Percentiles rank a stretch among this genome's conserved stretches.
phyloP scores from a whole-genome alignment of 371 early-diverging fungal genomes.

The Mortierella sp. region DNA sequence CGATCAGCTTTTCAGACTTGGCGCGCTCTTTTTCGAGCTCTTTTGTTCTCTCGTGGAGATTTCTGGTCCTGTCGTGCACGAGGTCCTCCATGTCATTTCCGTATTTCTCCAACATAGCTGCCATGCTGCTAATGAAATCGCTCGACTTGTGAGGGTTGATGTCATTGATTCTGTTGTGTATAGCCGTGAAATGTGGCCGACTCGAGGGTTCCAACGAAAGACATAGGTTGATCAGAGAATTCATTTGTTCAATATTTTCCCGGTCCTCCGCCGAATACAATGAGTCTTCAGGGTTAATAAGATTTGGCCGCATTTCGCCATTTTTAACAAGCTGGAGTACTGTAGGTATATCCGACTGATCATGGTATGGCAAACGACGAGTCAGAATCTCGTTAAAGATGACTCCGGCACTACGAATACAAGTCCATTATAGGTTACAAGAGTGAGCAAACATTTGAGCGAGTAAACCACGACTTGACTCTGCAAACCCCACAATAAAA shows the following conservation, averaged over 20 bases:
- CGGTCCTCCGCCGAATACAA: slow-evolving; percentile 40
- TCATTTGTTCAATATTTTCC: slow-evolving; percentile 60
- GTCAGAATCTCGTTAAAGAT: slow-evolving; percentile 66
- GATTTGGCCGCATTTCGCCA: slow-evolving; percentile 41
- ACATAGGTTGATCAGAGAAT: slow-evolving; percentile 57
- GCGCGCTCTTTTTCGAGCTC: slow-evolving; percentile 66
- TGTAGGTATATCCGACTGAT: slow-evolving; percentile 27
- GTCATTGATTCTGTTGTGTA: slow-evolving; percentile 57
- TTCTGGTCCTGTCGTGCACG: slow-evolving; percentile 61
- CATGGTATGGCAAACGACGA: slow-evolving; percentile 58
- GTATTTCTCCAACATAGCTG: slow-evolving; percentile 65
- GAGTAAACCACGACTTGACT: neutral
- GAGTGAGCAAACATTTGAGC: neutral
- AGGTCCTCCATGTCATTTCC: slow-evolving; percentile 67
- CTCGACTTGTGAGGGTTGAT: slow-evolving; percentile 62
- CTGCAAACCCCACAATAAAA: neutral
- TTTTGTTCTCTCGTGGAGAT: slow-evolving; percentile 63
- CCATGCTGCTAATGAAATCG: slow-evolving; percentile 65
- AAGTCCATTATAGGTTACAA: neutral
- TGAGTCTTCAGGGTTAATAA: slow-evolving; percentile 14
- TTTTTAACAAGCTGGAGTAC: slow-evolving; percentile 47
- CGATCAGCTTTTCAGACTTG: slow-evolving; percentile 48
- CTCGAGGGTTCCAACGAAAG: slow-evolving; percentile 43
- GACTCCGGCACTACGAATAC: slow-evolving; percentile 57
- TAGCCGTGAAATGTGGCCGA: slow-evolving; percentile 58